Percentiles rank a stretch among this genome's conserved stretches.
These are phyloP conservation scores for Herpotrichia juniperi DNA, from an alignment of 2,329 filamentous ascomycete species.

Conservation along the genomic window DNA sequence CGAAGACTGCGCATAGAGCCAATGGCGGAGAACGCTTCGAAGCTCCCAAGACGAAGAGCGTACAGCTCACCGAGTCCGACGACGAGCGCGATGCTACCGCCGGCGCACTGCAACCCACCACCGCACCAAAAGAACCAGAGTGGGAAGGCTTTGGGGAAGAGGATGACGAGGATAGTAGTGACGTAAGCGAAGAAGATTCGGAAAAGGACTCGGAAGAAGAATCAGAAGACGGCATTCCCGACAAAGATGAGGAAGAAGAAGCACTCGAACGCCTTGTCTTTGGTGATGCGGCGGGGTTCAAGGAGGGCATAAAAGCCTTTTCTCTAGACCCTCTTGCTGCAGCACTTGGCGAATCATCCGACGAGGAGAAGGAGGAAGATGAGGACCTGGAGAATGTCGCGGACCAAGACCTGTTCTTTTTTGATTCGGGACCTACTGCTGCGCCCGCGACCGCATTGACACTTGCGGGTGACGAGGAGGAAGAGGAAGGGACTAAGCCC, in stretches of 20 bases:
- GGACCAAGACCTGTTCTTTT: slow-evolving; percentile 84
- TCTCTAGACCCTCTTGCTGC: slow-evolving; percentile 48
- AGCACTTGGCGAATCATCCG: slow-evolving; percentile 35
- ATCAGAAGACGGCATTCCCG: slow-evolving; percentile 39
- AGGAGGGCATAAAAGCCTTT: slow-evolving; percentile 71
- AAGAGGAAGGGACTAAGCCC: slow-evolving; percentile 52
- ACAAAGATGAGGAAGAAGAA: slow-evolving; percentile 82
- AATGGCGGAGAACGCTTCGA: slow-evolving; percentile 28
- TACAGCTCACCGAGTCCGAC: slow-evolving; percentile 18
- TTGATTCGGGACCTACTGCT: slow-evolving; percentile 68
- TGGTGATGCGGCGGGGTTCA: slow-evolving; percentile 84
- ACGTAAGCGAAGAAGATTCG: slow-evolving; percentile 18
- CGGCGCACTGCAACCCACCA: slow-evolving; percentile 21
- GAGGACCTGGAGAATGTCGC: slow-evolving; percentile 66
- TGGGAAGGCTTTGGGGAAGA: slow-evolving; percentile 31
- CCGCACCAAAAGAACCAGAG: slow-evolving; percentile 22
- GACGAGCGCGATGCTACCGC: slow-evolving; percentile 29
- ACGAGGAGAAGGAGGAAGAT: slow-evolving; percentile 53
- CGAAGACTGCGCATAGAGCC: slow-evolving; percentile 26
- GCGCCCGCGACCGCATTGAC: slow-evolving; percentile 47
- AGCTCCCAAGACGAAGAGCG: slow-evolving; percentile 17
- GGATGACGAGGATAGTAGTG: slow-evolving; percentile 12
- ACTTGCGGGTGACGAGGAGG: slow-evolving; percentile 48
- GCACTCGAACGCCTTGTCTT: slow-evolving; percentile 89
- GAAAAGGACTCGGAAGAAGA: slow-evolving; percentile 27